These are phyloP conservation scores for Curvularia spicifera DNA, from an alignment of 2,329 filamentous ascomycete genomes.

Conservation along the genomic window DNA sequence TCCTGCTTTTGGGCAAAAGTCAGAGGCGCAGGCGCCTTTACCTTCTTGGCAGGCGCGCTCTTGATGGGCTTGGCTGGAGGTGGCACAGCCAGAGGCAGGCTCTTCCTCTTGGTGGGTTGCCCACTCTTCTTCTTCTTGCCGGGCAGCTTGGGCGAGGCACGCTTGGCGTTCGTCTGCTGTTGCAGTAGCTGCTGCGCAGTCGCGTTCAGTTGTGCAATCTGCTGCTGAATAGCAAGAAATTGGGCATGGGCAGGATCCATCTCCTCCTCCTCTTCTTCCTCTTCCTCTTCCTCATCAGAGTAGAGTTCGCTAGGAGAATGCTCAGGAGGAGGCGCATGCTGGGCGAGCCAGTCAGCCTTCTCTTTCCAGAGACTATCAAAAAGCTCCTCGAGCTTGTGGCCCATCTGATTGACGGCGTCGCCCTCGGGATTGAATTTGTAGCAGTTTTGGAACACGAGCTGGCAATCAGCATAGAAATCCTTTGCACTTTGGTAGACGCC, in stretches of 20 bases:
- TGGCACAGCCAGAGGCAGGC: constrained; percentile 35
- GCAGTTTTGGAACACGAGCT: constrained; percentile 86
- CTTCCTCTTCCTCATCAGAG: constrained; percentile 71
- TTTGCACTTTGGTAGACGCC: constrained; percentile 82
- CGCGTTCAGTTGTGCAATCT: constrained; percentile 70
- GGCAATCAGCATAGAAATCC: constrained; percentile 84
- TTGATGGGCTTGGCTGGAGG: constrained; percentile 44
- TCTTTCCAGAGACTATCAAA: constrained; percentile 78
- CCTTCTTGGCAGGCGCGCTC: constrained; percentile 53
- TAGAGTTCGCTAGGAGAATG: constrained; percentile 62
- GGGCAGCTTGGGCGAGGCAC: constrained; percentile 59
- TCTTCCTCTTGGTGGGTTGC: constrained; percentile 36
- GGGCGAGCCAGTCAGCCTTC: constrained; percentile 81
- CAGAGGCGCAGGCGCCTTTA: constrained; percentile 69
- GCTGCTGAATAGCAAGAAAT: constrained; percentile 62
- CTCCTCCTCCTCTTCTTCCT: constrained; percentile 69
- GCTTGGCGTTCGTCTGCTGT: constrained; percentile 55
- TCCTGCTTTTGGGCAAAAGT: constrained; percentile 85
- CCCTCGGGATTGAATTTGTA: constrained; percentile 86
- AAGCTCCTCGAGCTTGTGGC: constrained; percentile 73
- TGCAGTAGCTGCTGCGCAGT: constrained; percentile 65
- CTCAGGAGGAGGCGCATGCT: constrained; percentile 71
- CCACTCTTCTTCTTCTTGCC: constrained; percentile 55
- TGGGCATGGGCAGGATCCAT: constrained; percentile 53
- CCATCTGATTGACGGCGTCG: constrained; percentile 75